Conservation (phyloP, 1,284 basidiomycete genomes). For the Pyrrhoderma noxium region DNA sequence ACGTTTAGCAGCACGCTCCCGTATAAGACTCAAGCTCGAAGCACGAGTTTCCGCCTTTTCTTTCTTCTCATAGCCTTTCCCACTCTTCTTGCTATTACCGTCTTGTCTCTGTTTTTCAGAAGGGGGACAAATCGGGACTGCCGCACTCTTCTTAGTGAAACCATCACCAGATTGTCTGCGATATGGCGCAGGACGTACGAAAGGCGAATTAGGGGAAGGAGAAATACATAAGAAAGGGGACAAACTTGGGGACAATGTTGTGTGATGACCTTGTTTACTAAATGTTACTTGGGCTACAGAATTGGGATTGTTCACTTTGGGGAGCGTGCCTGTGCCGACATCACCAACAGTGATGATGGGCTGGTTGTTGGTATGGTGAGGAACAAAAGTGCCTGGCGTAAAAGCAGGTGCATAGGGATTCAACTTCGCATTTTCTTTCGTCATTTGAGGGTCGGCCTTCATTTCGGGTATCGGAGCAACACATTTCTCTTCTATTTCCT, state of each 20-base stretch:
- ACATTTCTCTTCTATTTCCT: no score
- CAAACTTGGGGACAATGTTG: background rate
- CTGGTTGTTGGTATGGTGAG: no score
- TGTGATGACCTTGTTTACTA: no score
- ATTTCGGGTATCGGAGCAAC: no score
- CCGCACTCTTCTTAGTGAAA: background rate
- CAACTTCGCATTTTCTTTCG: background rate
- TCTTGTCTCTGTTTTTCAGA: background rate
- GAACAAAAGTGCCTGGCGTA: background rate
- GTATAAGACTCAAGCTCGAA: constrained; percentile 10
- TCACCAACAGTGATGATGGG: background rate
- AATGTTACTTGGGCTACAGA: no score
- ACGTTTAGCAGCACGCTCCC: constrained; percentile 3
- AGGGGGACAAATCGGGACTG: background rate
- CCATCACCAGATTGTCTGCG: constrained; percentile 6
- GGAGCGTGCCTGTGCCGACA: background rate
- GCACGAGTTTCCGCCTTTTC: constrained; percentile 14
- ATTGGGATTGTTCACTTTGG: no score
- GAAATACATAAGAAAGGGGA: constrained; percentile 7
- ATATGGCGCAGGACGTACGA: constrained; percentile 4
- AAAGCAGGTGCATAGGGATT: constrained; percentile 12
- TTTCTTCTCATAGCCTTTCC: background rate
- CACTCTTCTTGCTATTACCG: background rate
- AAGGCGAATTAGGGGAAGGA: constrained; percentile 11
- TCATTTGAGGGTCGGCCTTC: no score